Evolutionary conservation across 2,329 filamentous ascomycete genomes (phyloP).

Genomic region (Fusarium scirpi): DNA sequence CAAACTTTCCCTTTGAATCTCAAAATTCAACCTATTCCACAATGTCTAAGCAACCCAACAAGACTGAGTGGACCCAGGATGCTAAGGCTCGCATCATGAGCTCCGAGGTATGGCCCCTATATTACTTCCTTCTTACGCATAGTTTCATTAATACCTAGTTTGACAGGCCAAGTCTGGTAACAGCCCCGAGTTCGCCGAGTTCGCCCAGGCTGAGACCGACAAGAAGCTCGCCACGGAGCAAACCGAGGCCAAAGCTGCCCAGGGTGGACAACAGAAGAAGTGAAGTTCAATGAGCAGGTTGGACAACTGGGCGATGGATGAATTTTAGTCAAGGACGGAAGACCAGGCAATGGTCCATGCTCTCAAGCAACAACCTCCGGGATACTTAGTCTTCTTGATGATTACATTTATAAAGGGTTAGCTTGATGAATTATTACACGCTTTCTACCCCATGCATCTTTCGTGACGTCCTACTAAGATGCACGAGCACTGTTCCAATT

Average conservation of each 20-base stretch:
- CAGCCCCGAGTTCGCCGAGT: slow-evolving; percentile 4
- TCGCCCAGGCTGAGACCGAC: slow-evolving; percentile 14
- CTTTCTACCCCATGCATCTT: neutral
- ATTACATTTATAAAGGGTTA: neutral
- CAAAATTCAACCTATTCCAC: neutral
- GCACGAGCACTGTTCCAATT: neutral
- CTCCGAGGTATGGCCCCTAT: neutral
- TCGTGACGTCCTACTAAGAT: neutral
- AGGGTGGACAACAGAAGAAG: slow-evolving; percentile 19
- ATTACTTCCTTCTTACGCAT: no score
- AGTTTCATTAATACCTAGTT: neutral
- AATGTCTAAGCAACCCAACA: slow-evolving; percentile 15
- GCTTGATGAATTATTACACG: neutral
- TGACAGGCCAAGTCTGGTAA: slow-evolving; percentile 20
- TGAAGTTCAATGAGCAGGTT: neutral
- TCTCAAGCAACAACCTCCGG: neutral
- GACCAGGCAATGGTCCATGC: neutral
- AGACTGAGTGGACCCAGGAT: slow-evolving; percentile 14
- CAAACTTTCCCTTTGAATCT: neutral
- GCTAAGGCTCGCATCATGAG: slow-evolving; percentile 18
- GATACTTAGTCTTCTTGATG: neutral
- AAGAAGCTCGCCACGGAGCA: neutral
- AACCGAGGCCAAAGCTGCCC: neutral
- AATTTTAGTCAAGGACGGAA: neutral
- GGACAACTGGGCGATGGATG: neutral